Conservation (phyloP, 2,329 filamentous ascomycete species). For the Botrytis fragariae region DNA sequence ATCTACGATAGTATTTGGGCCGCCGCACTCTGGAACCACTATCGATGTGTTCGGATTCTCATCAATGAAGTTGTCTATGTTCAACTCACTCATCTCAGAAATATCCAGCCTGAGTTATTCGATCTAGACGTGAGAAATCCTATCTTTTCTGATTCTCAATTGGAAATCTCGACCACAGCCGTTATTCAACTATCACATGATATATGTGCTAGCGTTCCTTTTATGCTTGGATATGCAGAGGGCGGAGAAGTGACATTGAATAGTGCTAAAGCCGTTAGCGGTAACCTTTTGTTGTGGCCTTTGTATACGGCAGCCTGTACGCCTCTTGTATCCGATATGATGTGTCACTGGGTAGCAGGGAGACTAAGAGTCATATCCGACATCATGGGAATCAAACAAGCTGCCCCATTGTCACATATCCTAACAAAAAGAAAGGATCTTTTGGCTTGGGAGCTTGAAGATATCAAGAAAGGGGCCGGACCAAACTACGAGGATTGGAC, state of each 20-base stretch:
- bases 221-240: slow-evolving; percentile 26
- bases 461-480: not conserved
- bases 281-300: slow-evolving; percentile 34
- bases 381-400: slow-evolving; percentile 33
- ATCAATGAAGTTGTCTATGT: slow-evolving; percentile 32
- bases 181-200: slow-evolving; percentile 30
- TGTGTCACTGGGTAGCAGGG: slow-evolving; percentile 32
- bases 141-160: slow-evolving; percentile 25
- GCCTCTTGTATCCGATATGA: slow-evolving; percentile 27
- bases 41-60: slow-evolving; percentile 31
- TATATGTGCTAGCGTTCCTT: slow-evolving; percentile 34
- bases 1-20: slow-evolving; percentile 31
- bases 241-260: slow-evolving; percentile 11
- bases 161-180: slow-evolving; percentile 23
- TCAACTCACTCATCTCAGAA: slow-evolving; percentile 28
- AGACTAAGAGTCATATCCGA: slow-evolving; percentile 30
- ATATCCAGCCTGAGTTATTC: slow-evolving; percentile 14
- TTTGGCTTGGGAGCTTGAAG: slow-evolving; percentile 19
- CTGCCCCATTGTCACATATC: slow-evolving; percentile 27
- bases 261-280: slow-evolving; percentile 27
- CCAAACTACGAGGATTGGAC: slow-evolving; percentile 15
- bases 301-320: slow-evolving; percentile 31
- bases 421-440: slow-evolving; percentile 22
- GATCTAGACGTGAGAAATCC: slow-evolving; percentile 2
- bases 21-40: slow-evolving; percentile 35